Evolutionary conservation across 2,329 filamentous ascomycete genomes (phyloP).

Genomic region (Xylogone sp.): DNA sequence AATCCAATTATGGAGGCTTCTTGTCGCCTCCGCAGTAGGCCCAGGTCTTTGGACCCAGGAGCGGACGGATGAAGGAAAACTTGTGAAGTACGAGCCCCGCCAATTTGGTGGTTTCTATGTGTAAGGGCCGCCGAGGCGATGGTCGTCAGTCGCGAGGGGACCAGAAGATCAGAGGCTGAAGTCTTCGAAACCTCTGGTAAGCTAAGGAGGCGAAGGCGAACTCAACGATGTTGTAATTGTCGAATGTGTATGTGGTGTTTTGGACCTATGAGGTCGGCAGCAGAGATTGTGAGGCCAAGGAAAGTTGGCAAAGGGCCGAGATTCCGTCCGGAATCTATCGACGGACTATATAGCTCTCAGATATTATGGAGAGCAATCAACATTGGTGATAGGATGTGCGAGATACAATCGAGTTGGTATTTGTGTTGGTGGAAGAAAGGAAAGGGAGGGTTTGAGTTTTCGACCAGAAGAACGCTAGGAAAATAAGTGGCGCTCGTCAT

Average conservation of each 20-base stretch:
- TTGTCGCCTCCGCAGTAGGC: conserved; percentile 96
- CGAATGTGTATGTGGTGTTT: neutral
- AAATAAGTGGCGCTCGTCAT: neutral
- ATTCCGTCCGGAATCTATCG: neutral
- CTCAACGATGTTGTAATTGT: neutral
- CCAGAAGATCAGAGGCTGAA: neutral
- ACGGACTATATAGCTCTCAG: neutral
- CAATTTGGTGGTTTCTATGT: conserved; percentile 74
- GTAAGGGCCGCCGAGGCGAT: conserved; percentile 28
- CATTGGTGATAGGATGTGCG: too few relatives aligned
- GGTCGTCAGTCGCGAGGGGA: conserved; percentile 6
- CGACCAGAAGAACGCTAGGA: neutral
- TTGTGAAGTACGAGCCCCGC: conserved; percentile 72
- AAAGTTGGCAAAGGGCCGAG: neutral
- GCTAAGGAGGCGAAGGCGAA: neutral
- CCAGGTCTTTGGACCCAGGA: conserved; percentile 88
- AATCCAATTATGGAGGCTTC: conserved; percentile 88
- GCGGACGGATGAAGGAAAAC: conserved; percentile 78
- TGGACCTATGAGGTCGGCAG: neutral
- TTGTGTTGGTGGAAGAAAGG: too few relatives aligned
- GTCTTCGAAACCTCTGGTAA: neutral
- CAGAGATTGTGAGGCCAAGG: neutral
- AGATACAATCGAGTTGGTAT: neutral
- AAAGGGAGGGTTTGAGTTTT: neutral
- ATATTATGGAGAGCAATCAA: too few relatives aligned